Evolutionary conservation across 2,329 filamentous ascomycete species (phyloP).

Genomic region (Apiospora kogelbergensis): DNA sequence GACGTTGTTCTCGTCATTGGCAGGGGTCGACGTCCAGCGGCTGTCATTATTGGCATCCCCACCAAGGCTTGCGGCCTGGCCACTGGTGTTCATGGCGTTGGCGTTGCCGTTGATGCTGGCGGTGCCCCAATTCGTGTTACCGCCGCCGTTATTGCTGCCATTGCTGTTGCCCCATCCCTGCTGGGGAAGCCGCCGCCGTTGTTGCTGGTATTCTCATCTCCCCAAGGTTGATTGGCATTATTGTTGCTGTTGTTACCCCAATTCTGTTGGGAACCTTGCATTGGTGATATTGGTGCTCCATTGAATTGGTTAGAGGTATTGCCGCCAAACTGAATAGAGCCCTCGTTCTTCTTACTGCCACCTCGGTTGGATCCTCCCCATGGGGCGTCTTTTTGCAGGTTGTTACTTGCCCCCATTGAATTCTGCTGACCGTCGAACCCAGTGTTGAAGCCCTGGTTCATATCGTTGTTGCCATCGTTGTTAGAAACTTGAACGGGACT

Average conservation of each 20-base stretch:
- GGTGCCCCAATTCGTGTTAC: too few relatives aligned
- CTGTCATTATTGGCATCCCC: constrained; percentile 2
- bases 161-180: not conserved
- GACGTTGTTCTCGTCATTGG: constrained; percentile 10
- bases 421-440: not conserved
- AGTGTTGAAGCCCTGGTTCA: not conserved
- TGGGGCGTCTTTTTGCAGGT: not conserved
- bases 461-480: not conserved
- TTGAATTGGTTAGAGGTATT: not conserved
- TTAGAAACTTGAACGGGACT: not conserved
- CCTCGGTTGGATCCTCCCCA: constrained; percentile 13
- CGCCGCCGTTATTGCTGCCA: not conserved
- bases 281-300: not conserved
- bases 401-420: not conserved
- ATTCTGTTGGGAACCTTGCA: not conserved
- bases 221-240: not conserved
- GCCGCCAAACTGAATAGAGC: not conserved
- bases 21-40: not conserved
- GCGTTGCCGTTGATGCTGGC: not conserved
- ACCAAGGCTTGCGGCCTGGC: not conserved
- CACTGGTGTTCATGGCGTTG: not conserved
- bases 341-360: constrained; percentile 13
- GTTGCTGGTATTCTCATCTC: not conserved
- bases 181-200: not conserved
- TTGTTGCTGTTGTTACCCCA: not conserved